Evolutionary conservation across 2,329 filamentous ascomycete species (phyloP).

Genomic region (Alternaria conjuncta): DNA sequence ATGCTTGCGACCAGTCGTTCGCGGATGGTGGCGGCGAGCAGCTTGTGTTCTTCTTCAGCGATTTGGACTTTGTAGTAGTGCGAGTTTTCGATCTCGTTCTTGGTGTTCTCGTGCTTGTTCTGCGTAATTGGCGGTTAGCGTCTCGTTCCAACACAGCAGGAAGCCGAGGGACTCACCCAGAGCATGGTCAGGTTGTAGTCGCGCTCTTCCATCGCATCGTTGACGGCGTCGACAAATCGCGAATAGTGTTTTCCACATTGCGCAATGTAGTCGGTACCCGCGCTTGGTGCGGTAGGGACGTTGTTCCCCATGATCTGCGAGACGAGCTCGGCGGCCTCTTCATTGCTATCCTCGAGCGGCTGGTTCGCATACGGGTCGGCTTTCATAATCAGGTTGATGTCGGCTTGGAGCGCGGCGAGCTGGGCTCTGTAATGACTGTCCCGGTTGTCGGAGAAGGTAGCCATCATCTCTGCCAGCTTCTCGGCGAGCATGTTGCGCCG

Average conservation of each 20-base stretch:
- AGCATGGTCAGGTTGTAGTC: constrained; percentile 83
- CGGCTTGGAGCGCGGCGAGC: constrained; percentile 87
- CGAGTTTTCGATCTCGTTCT: constrained; percentile 63
- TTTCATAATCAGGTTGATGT: constrained; percentile 83
- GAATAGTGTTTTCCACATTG: constrained; percentile 80
- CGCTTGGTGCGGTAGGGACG: constrained; percentile 53
- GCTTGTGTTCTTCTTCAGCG: constrained; percentile 67
- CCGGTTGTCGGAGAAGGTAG: constrained; percentile 79
- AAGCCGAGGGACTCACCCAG: constrained; percentile 65
- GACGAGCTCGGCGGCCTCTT: constrained; percentile 70
- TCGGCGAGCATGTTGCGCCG: constrained; percentile 83
- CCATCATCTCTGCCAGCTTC: constrained; percentile 75
- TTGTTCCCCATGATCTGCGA: constrained; percentile 51
- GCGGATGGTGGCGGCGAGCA: constrained; percentile 64
- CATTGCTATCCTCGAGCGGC: constrained; percentile 69
- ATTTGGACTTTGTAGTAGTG: constrained; percentile 67
- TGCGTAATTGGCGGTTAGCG: constrained; percentile 40
- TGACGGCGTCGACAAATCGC: constrained; percentile 84
- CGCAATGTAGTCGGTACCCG: constrained; percentile 71
- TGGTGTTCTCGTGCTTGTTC: constrained; percentile 64
- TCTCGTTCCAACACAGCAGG: not conserved
- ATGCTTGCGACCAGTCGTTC: constrained; percentile 66
- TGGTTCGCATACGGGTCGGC: constrained; percentile 79
- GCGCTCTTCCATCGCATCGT: constrained; percentile 84
- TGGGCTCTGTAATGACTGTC: constrained; percentile 88